Evolutionary conservation across 169 alveolate genomes (phyloP).

Genomic region (Miamiensis avidus): DNA sequence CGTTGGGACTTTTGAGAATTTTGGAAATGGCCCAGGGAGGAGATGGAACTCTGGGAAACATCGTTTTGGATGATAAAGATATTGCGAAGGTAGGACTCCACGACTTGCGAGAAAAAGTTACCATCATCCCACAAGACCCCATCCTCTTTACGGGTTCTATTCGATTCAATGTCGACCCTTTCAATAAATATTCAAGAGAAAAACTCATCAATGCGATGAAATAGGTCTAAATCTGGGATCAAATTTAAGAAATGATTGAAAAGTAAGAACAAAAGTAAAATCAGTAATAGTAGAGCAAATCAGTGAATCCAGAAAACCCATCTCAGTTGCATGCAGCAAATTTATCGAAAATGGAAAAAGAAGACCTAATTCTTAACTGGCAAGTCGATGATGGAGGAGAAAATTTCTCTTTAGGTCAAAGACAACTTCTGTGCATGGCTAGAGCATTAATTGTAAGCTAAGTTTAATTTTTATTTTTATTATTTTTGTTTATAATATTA

Average conservation of each 20-base stretch:
- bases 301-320: background rate
- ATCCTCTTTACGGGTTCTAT: slow-evolving; percentile 75
- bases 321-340: background rate
- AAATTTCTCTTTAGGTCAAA: slow-evolving; percentile 46
- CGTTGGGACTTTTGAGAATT: slow-evolving; percentile 40
- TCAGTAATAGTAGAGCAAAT: background rate
- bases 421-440: slow-evolving; percentile 48
- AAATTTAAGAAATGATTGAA: background rate
- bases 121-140: slow-evolving; percentile 86
- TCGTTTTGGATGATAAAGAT: slow-evolving; percentile 45
- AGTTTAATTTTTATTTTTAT: too few relatives aligned
- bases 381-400: slow-evolving; percentile 21
- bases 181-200: slow-evolving; percentile 40
- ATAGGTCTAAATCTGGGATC: slow-evolving; percentile 10
- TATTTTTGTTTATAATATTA: too few relatives aligned
- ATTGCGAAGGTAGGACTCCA: slow-evolving; percentile 54
- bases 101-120: slow-evolving; percentile 61
- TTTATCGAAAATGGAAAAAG: background rate
- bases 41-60: slow-evolving; percentile 27
- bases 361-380: background rate
- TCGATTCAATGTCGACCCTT: slow-evolving; percentile 80
- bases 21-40: slow-evolving; percentile 44
- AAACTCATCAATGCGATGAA: slow-evolving; percentile 30
- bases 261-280: background rate
- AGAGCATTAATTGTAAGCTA: slow-evolving; percentile 43